Evolutionary conservation across 1,139 yeast genomes (phyloP).

Genomic region (Candida gigantensis): DNA sequence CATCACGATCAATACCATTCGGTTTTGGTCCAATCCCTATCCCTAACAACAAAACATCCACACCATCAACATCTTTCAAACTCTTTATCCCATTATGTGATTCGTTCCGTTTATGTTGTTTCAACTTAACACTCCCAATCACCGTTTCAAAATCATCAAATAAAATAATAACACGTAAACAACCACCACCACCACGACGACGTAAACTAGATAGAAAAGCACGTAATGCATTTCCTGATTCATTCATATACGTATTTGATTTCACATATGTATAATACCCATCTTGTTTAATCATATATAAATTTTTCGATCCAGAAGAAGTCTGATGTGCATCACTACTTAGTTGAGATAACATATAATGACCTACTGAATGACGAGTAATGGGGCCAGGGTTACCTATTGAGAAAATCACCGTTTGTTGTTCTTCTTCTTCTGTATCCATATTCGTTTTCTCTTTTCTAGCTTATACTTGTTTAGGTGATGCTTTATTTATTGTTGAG

Average conservation of each 20-base stretch:
- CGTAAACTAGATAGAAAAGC: too few species aligned
- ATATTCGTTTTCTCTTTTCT: too few species aligned
- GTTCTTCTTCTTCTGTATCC: not conserved
- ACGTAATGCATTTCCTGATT: constrained; percentile 36
- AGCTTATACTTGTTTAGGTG: too few species aligned
- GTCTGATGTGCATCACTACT: too few species aligned
- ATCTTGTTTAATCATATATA: too few species aligned
- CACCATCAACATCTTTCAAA: constrained; percentile 17
- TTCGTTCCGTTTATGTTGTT: constrained; percentile 24
- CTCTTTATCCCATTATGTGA: constrained; percentile 44
- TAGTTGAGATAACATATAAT: constrained; percentile 32
- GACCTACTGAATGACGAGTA: constrained; percentile 45
- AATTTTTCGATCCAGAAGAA: too few species aligned
- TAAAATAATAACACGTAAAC: constrained; percentile 25
- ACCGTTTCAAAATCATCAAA: constrained; percentile 44
- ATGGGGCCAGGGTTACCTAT: constrained; percentile 47
- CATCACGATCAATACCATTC: constrained; percentile 26
- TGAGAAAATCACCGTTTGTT: constrained; percentile 31
- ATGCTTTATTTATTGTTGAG: too few species aligned
- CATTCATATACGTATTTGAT: constrained; percentile 46
- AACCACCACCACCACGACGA: constrained; percentile 1
- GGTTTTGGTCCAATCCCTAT: constrained; percentile 52
- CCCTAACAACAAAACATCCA: constrained; percentile 32
- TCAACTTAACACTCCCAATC: constrained; percentile 31
- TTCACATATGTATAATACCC: constrained; percentile 27